phyloP scores from a whole-genome alignment of 371 early-diverging fungal species.

The Mucor lusitanicus region DNA sequence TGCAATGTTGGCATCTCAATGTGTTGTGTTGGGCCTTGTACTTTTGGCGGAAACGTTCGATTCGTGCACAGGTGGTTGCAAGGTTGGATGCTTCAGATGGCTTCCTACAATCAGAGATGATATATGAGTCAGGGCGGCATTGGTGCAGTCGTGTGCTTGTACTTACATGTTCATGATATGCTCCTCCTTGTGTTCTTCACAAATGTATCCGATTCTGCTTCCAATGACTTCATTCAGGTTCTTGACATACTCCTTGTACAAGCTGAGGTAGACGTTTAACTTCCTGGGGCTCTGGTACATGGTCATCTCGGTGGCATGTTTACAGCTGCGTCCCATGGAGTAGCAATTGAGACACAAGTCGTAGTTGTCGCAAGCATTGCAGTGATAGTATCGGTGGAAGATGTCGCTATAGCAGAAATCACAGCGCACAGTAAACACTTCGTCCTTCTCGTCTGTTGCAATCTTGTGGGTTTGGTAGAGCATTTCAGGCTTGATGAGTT shows the following conservation, averaged over 20 bases:
- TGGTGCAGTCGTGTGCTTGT: not conserved
- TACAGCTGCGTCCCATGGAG: slow-evolving; percentile 31
- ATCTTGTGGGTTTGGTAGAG: slow-evolving; percentile 3
- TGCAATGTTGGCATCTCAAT: slow-evolving; percentile 30
- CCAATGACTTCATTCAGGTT: slow-evolving; percentile 8
- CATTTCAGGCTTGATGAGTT: slow-evolving; percentile 26
- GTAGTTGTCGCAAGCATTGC: slow-evolving; percentile 25
- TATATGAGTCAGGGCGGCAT: not conserved
- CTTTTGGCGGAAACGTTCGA: slow-evolving; percentile 23
- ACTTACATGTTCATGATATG: not conserved
- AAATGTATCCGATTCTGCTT: not conserved
- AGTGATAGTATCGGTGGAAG: slow-evolving; percentile 37
- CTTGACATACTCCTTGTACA: slow-evolving; percentile 16
- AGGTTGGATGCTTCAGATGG: not conserved
- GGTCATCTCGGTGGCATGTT: slow-evolving; percentile 22
- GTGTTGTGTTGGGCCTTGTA: slow-evolving; percentile 12
- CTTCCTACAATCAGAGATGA: not conserved
- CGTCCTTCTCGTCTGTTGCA: slow-evolving; percentile 1
- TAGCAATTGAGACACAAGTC: slow-evolving; percentile 43
- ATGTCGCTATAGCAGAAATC: slow-evolving; percentile 45
- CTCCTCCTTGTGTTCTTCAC: not conserved
- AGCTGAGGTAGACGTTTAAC: not conserved
- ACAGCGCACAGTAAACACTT: slow-evolving; percentile 23
- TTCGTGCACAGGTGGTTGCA: slow-evolving; percentile 23
- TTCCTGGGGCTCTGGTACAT: slow-evolving; percentile 21